A percentile compares a stretch with the other conserved stretches of the same genome.
Conservation (phyloP, 768 basidiomycete species). For the Psilocybe subaeruginosa region DNA sequence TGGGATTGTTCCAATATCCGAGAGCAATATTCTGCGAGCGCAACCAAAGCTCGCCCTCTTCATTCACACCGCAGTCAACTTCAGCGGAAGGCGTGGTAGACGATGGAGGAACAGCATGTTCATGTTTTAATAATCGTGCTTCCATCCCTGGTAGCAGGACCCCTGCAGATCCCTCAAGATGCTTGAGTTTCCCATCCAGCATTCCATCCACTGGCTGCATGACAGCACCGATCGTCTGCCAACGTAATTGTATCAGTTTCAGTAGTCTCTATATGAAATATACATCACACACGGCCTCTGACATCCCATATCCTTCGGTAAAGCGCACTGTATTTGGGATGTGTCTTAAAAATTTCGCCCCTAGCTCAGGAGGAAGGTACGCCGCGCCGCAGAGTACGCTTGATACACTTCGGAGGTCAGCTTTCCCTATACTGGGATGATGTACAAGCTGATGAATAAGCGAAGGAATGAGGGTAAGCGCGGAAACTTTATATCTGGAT, state of each 20-base stretch:
- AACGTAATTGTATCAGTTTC: not conserved
- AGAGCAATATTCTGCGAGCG: slow-evolving; percentile 57
- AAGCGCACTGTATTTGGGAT: slow-evolving; percentile 36
- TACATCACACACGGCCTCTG: slow-evolving; percentile 58
- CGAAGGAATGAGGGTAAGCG: slow-evolving; percentile 62
- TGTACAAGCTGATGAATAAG: slow-evolving; percentile 67
- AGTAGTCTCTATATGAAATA: not conserved
- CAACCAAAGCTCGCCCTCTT: slow-evolving; percentile 70
- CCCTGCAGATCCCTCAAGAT: slow-evolving; percentile 50
- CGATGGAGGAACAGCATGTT: slow-evolving; percentile 45
- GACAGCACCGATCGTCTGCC: slow-evolving; percentile 60
- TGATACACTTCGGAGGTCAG: slow-evolving; percentile 56
- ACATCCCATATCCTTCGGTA: slow-evolving; percentile 70
- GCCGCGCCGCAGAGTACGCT: slow-evolving; percentile 59
- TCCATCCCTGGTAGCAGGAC: slow-evolving; percentile 67
- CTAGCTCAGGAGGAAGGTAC: slow-evolving; percentile 64
- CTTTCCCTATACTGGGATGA: slow-evolving; percentile 47
- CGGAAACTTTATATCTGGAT: slow-evolving; percentile 57
- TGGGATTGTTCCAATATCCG: slow-evolving; percentile 76
- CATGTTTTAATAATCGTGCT: slow-evolving; percentile 52
- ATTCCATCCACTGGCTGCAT: slow-evolving; percentile 45
- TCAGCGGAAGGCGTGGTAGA: slow-evolving; percentile 27
- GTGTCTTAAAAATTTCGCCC: slow-evolving; percentile 38
- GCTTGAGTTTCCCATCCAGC: slow-evolving; percentile 44
- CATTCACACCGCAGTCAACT: slow-evolving; percentile 44